Conservation (phyloP, 106 monocot species). For the Platanthera guangdongensis region DNA sequence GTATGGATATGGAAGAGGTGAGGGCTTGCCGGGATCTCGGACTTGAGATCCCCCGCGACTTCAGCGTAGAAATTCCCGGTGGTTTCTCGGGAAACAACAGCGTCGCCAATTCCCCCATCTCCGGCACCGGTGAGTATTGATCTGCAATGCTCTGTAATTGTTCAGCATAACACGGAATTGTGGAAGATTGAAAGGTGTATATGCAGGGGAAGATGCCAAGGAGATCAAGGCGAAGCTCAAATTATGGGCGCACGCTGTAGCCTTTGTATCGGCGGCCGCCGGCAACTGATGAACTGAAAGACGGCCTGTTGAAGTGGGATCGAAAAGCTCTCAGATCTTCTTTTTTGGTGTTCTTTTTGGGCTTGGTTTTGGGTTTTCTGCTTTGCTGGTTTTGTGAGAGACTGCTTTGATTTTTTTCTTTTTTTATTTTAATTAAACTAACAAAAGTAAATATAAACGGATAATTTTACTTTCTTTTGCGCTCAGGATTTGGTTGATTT, state of each 20-base stretch:
- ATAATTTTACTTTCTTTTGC: too few species aligned
- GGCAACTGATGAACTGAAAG: slow-evolving; percentile 1
- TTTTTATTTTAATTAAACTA: too few species aligned
- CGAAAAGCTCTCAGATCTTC: background rate
- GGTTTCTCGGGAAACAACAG: slow-evolving; percentile 4
- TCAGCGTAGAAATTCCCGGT: slow-evolving; percentile 30
- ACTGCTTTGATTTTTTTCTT: too few species aligned
- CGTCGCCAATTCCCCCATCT: slow-evolving; percentile 12
- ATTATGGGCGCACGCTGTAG: slow-evolving; percentile 19
- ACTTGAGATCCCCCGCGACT: slow-evolving; percentile 29
- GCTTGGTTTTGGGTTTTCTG: too few species aligned
- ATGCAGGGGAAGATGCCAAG: slow-evolving; percentile 8
- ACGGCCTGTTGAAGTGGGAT: background rate
- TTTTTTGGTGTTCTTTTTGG: background rate
- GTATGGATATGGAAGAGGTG: slow-evolving; percentile 36
- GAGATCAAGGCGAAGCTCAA: slow-evolving; percentile 21
- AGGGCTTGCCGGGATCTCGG: slow-evolving; percentile 37
- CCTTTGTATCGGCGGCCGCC: slow-evolving; percentile 9
- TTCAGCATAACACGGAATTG: background rate
- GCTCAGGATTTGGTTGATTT: too few species aligned
- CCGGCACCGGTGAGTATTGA: slow-evolving; percentile 19
- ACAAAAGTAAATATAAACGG: too few species aligned
- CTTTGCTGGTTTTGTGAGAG: too few species aligned
- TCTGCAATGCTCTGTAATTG: background rate
- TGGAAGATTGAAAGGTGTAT: background rate